Percentiles rank a stretch among this genome's conserved stretches.
Conservation (phyloP, 805 yeast species). For the Candida khao-thaluensis region DNA sequence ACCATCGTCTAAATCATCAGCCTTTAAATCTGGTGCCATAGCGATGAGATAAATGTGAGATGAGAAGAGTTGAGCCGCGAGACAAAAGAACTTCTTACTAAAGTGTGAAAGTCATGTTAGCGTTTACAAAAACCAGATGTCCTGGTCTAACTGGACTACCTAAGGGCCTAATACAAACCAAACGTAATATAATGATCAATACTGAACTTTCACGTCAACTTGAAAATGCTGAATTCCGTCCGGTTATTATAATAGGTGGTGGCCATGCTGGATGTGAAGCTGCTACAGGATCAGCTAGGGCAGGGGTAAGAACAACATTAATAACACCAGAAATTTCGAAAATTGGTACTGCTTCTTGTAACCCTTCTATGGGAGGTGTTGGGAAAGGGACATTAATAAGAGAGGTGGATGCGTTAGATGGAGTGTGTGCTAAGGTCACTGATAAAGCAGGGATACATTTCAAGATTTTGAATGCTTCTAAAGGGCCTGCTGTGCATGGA, state of each 20-base stretch:
- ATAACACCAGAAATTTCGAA: conserved; percentile 74
- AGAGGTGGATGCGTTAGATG: conserved; percentile 96
- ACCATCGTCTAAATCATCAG: conserved; percentile 81
- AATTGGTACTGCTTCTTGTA: conserved; percentile 94
- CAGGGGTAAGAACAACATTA: conserved; percentile 68
- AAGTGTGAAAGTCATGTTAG: no score
- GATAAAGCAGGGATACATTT: conserved; percentile 93
- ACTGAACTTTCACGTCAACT: conserved; percentile 35
- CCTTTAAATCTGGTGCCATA: conserved; percentile 20
- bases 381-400: conserved; percentile 92
- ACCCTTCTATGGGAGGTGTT: conserved; percentile 97
- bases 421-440: conserved; percentile 81
- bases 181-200: conserved; percentile 27
- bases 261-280: conserved; percentile 99
- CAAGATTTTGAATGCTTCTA: conserved; percentile 77
- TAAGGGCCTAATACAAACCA: no score
- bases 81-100: no score
- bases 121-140: no score
- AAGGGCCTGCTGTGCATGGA: conserved; percentile 98
- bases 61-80: conserved; percentile 1
- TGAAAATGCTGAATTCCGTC: conserved; percentile 35
- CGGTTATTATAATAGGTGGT: conserved; percentile 91
- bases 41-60: conserved; percentile 8
- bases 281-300: conserved; percentile 85
- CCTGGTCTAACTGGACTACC: no score